phyloP scores from a whole-genome alignment of 257 asterid genomes.

The Przewalskia tangutica region DNA sequence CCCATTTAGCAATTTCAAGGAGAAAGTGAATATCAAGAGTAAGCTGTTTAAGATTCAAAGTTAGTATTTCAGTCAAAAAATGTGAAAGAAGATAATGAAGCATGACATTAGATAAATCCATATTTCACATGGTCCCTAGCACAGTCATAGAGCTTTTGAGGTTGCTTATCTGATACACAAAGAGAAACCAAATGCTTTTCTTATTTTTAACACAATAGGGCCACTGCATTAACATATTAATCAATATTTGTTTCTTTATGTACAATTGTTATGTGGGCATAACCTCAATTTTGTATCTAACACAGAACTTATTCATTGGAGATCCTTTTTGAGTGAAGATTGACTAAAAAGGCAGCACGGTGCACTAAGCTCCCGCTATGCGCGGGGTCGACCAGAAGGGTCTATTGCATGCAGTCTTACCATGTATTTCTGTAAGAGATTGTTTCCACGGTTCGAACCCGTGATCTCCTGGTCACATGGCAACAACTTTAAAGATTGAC shows the following conservation, averaged over 20 bases:
- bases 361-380: too few species aligned
- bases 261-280: neutral
- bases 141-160: too few species aligned
- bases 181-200: neutral
- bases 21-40: constrained; percentile 51
- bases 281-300: neutral
- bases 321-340: neutral
- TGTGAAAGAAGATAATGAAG: neutral
- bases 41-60: constrained; percentile 25
- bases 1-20: constrained; percentile 54
- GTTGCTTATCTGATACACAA: neutral
- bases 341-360: too few species aligned
- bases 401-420: too few species aligned
- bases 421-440: too few species aligned
- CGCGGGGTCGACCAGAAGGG: too few species aligned
- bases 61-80: neutral
- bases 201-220: neutral
- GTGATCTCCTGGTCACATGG: too few species aligned
- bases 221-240: neutral
- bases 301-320: neutral
- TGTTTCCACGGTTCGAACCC: too few species aligned
- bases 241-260: neutral
- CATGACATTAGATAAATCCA: neutral
- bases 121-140: neutral
- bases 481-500: too few species aligned